Conservation (phyloP, 2,329 filamentous ascomycete species). For the Alternaria alternata region DNA sequence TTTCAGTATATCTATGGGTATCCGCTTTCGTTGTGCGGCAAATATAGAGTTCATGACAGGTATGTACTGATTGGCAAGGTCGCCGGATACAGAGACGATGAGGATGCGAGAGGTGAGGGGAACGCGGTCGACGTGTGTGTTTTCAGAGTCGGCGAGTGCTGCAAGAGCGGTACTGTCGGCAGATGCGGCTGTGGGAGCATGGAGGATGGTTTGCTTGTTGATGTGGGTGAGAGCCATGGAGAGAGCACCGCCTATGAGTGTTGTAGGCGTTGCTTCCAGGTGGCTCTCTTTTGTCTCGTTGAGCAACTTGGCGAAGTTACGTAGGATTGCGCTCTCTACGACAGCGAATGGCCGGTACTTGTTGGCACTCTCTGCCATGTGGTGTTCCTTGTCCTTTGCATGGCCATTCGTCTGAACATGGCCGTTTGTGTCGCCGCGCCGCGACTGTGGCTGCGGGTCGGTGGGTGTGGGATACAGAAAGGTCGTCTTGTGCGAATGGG, state of each 20-base stretch:
- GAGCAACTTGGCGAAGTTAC: conserved; percentile 77
- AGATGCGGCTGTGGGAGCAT: conserved; percentile 48
- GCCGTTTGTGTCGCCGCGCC: conserved; percentile 32
- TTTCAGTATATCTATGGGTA: conserved; percentile 92
- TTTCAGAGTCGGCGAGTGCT: conserved; percentile 52
- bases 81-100: conserved; percentile 87
- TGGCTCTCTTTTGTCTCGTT: conserved; percentile 68
- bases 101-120: conserved; percentile 83
- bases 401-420: conserved; percentile 40
- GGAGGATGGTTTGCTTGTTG: conserved; percentile 75
- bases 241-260: conserved; percentile 88
- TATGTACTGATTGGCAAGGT: conserved; percentile 90
- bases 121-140: conserved; percentile 46
- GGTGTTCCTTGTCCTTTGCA: conserved; percentile 26
- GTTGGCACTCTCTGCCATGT: conserved; percentile 67
- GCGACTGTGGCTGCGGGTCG: conserved; percentile 24
- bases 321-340: conserved; percentile 81
- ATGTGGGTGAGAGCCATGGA: conserved; percentile 90
- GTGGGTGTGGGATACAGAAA: conserved; percentile 82
- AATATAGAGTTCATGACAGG: conserved; percentile 99
- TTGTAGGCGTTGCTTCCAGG: conserved; percentile 74
- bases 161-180: conserved; percentile 58
- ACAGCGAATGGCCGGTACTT: conserved; percentile 93
- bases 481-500: conserved; percentile 82
- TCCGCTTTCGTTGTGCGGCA: conserved; percentile 84